phyloP scores from a whole-genome alignment of 768 basidiomycete genomes.

The Boletus rufocinnamomeus region DNA sequence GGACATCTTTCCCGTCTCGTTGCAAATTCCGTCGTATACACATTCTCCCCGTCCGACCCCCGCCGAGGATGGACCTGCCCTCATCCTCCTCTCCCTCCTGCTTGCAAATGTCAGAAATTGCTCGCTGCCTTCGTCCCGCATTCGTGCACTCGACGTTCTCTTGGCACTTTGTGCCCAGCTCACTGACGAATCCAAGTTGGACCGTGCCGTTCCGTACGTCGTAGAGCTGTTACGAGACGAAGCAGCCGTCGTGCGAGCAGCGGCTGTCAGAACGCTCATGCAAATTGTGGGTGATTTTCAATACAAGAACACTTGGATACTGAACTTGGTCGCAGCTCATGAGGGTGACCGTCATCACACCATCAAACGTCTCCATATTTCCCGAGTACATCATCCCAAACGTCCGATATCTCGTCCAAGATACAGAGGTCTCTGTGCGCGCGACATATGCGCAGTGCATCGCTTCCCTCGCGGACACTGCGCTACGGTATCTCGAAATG shows the following conservation, averaged over 20 bases:
- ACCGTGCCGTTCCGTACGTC: constrained; percentile 90
- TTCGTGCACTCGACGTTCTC: constrained; percentile 83
- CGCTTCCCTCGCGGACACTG: constrained; percentile 81
- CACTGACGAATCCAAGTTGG: constrained; percentile 93
- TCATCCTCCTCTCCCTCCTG: constrained; percentile 84
- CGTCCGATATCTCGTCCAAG: constrained; percentile 76
- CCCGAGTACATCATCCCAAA: constrained; percentile 96
- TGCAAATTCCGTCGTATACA: constrained; percentile 59
- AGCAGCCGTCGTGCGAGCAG: constrained; percentile 75
- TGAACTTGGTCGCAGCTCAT: constrained; percentile 46
- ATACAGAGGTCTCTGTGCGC: constrained; percentile 83
- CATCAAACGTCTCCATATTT: constrained; percentile 70
- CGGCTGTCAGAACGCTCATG: constrained; percentile 74
- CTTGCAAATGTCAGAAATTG: constrained; percentile 91
- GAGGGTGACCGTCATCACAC: constrained; percentile 71
- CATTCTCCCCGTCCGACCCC: constrained; percentile 50
- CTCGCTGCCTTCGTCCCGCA: constrained; percentile 78
- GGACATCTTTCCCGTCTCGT: constrained; percentile 78
- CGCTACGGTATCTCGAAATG: constrained; percentile 89
- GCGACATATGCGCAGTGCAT: constrained; percentile 84
- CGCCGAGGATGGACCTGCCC: constrained; percentile 81
- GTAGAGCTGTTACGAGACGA: constrained; percentile 90
- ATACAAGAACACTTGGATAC: background rate
- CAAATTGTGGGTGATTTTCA: constrained; percentile 64
- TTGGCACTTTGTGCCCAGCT: constrained; percentile 78